Evolutionary conservation across 192 early-diverging fungal species (phyloP).

Genomic region (Coemansia sp.): DNA sequence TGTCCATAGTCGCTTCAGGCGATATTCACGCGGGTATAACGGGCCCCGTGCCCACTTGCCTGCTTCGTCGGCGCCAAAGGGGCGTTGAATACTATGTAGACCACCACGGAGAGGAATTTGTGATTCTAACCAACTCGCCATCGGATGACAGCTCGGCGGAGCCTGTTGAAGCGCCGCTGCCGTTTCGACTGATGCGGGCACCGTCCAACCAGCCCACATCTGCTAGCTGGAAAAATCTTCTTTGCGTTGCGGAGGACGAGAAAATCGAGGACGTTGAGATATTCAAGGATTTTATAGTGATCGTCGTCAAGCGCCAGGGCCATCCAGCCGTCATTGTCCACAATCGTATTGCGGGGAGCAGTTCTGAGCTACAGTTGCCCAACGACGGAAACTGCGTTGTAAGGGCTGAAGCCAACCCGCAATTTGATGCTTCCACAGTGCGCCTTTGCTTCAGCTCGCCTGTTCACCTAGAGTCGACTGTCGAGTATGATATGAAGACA

Average conservation of each 20-base stretch:
- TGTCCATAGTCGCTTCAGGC: conserved; percentile 50
- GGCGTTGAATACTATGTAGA: conserved; percentile 74
- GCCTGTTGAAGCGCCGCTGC: conserved; percentile 35
- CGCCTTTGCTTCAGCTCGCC: conserved; percentile 56
- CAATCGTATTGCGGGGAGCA: conserved; percentile 6
- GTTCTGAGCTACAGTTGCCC: conserved; percentile 27
- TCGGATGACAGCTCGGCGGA: conserved; percentile 1
- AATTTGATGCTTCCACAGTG: conserved; percentile 49
- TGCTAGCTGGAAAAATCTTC: conserved; percentile 57
- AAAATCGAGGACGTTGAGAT: conserved; percentile 75
- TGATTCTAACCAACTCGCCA: conserved; percentile 47
- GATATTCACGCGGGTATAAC: background rate
- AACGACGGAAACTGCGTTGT: conserved; percentile 52
- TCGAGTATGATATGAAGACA: conserved; percentile 62
- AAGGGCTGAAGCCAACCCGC: conserved; percentile 56
- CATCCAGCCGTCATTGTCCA: conserved; percentile 35
- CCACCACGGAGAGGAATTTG: conserved; percentile 58
- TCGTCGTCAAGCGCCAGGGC: conserved; percentile 37
- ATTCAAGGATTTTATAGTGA: conserved; percentile 51
- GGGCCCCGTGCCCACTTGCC: conserved; percentile 9
- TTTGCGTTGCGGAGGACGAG: conserved; percentile 56
- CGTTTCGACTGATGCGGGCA: conserved; percentile 61
- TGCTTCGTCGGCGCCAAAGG: conserved; percentile 55
- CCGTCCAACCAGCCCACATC: conserved; percentile 32
- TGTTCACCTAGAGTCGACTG: conserved; percentile 60